Evolutionary conservation across 2,329 filamentous ascomycete species (phyloP).

Genomic region (Pseudogymnoascus sp.): DNA sequence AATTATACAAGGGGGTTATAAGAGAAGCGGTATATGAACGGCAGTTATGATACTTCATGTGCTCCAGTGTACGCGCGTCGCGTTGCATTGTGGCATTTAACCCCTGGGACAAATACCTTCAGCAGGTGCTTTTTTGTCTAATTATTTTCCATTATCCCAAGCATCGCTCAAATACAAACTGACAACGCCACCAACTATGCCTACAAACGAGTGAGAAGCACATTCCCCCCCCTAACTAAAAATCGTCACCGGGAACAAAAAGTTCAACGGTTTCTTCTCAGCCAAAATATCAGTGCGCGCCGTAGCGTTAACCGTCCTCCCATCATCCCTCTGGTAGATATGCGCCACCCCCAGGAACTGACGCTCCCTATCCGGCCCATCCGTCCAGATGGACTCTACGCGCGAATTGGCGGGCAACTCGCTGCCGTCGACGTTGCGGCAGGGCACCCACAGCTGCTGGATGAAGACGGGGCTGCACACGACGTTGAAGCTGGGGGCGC

Average conservation of each 20-base stretch:
- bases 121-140: neutral
- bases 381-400: constrained; percentile 21
- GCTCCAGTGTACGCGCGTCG: neutral
- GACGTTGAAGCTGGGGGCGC: constrained; percentile 24
- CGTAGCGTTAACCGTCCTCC: neutral
- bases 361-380: constrained; percentile 14
- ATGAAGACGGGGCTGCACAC: constrained; percentile 22
- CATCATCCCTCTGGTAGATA: constrained; percentile 15
- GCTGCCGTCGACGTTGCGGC: constrained; percentile 15
- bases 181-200: neutral
- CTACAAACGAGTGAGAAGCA: neutral
- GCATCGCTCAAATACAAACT: neutral
- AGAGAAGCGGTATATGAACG: neutral
- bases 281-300: neutral
- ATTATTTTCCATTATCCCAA: neutral
- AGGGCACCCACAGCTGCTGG: constrained; percentile 21
- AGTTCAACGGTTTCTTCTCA: neutral
- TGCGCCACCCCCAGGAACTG: constrained; percentile 22
- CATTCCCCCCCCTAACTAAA: neutral
- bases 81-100: neutral
- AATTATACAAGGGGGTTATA: neutral
- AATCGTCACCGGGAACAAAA: neutral
- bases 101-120: neutral
- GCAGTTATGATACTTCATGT: neutral
- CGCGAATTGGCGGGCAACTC: constrained; percentile 11